Conservation (phyloP, 352 stramenopile species). For the Globisporangium perplexum region DNA sequence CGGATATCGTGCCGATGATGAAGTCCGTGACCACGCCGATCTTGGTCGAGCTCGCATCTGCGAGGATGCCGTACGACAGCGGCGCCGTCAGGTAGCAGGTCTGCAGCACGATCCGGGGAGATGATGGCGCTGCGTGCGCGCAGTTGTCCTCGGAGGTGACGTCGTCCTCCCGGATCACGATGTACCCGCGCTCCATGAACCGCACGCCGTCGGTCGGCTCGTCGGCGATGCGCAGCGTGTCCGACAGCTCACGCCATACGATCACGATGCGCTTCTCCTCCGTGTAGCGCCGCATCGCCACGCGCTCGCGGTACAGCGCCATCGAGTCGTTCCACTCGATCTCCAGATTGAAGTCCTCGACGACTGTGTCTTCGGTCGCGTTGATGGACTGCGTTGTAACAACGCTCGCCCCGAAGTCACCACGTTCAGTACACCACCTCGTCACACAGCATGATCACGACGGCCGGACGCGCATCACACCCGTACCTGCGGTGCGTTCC, state of each 20-base stretch:
- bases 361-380: constrained; percentile 38
- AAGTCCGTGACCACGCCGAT: constrained; percentile 16
- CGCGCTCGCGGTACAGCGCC: constrained; percentile 31
- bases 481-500: constrained; percentile 14
- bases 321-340: constrained; percentile 18
- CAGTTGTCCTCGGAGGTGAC: neutral
- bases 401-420: too few relatives aligned
- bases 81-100: constrained; percentile 17
- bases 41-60: neutral
- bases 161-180: constrained; percentile 12
- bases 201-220: constrained; percentile 33
- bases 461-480: neutral
- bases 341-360: constrained; percentile 22
- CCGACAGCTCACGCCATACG: constrained; percentile 26
- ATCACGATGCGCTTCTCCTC: constrained; percentile 34
- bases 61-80: constrained; percentile 2
- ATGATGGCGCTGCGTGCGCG: constrained; percentile 11
- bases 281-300: constrained; percentile 22
- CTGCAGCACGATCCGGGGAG: constrained; percentile 4
- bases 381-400: neutral
- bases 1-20: constrained; percentile 10
- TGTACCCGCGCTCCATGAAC: constrained; percentile 35
- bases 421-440: too few relatives aligned
- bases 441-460: too few relatives aligned
- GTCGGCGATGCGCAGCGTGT: constrained; percentile 34